Conservation (phyloP, 257 asterid species). For the Solanum chaucha region DNA sequence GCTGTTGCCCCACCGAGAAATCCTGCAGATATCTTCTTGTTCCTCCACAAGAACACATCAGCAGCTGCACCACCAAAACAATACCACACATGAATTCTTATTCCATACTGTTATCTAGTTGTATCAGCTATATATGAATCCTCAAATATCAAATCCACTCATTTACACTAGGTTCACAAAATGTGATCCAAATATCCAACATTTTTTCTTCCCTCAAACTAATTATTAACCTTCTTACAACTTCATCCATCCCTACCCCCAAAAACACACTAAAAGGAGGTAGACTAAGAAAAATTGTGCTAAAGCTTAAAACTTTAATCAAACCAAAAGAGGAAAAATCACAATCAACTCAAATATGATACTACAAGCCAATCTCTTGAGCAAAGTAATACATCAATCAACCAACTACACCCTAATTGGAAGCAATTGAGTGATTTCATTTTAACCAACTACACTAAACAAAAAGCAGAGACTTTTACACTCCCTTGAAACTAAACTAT, state of each 20-base stretch:
- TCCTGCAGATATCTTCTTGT: slow-evolving; percentile 74
- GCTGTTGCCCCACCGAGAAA: slow-evolving; percentile 72
- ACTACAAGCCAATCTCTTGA: background rate
- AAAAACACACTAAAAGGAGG: background rate
- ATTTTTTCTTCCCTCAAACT: background rate
- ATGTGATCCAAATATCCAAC: background rate
- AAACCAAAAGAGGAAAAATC: background rate
- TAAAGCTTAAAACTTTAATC: background rate
- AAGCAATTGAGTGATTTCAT: background rate
- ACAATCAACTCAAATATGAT: background rate
- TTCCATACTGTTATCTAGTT: background rate
- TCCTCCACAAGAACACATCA: slow-evolving; percentile 79
- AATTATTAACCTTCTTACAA: background rate
- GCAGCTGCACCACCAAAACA: slow-evolving; percentile 46
- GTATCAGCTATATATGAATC: background rate
- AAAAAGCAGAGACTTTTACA: background rate
- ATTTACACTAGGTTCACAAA: background rate
- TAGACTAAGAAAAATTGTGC: background rate
- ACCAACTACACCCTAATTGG: background rate
- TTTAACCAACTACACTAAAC: background rate
- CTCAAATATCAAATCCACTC: background rate
- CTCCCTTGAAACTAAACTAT: background rate
- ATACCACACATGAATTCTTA: background rate
- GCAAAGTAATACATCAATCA: background rate
- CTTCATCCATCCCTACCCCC: background rate